Evolutionary conservation across 495 filamentous ascomycete species (phyloP).

Genomic region (Penicillium arizonense): DNA sequence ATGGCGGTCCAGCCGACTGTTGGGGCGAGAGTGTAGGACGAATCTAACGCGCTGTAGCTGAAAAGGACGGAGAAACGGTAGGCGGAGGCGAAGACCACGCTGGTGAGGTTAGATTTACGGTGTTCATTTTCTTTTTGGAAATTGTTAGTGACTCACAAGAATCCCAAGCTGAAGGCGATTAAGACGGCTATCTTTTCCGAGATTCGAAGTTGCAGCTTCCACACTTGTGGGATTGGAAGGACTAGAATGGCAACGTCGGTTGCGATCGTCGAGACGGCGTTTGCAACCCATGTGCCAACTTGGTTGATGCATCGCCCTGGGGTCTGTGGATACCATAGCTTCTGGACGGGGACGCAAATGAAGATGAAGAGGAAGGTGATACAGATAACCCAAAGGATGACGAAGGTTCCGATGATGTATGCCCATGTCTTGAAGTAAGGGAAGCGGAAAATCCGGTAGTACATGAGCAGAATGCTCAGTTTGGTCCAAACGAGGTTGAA

Average conservation of each 20-base stretch:
- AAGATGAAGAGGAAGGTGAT: slow-evolving; percentile 44
- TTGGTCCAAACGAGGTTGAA: slow-evolving; percentile 40
- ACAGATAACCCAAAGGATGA: slow-evolving; percentile 38
- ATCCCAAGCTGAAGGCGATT: slow-evolving; percentile 26
- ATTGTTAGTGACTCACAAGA: slow-evolving; percentile 20
- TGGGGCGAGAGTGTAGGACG: slow-evolving; percentile 40
- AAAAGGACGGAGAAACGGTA: slow-evolving; percentile 38
- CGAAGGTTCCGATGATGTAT: slow-evolving; percentile 35
- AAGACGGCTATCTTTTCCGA: slow-evolving; percentile 21
- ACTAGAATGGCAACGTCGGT: slow-evolving; percentile 45
- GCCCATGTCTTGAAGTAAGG: slow-evolving; percentile 34
- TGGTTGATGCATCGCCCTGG: slow-evolving; percentile 42
- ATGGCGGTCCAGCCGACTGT: slow-evolving; percentile 43
- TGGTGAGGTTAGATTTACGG: slow-evolving; percentile 2
- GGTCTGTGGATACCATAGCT: slow-evolving; percentile 35
- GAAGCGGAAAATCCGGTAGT: slow-evolving; percentile 42
- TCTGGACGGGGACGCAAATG: slow-evolving; percentile 43
- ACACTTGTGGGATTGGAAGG: slow-evolving; percentile 43
- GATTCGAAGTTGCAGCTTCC: slow-evolving; percentile 33
- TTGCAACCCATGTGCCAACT: slow-evolving; percentile 39
- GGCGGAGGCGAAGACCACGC: slow-evolving; percentile 37
- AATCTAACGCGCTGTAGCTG: slow-evolving; percentile 28
- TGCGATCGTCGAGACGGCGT: slow-evolving; percentile 46
- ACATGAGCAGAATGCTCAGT: slow-evolving; percentile 38
- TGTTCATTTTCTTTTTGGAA: no score